These are phyloP conservation scores for Fusarium chlamydosporum DNA, from an alignment of 2,329 filamentous ascomycete species.

Conservation along the genomic window DNA sequence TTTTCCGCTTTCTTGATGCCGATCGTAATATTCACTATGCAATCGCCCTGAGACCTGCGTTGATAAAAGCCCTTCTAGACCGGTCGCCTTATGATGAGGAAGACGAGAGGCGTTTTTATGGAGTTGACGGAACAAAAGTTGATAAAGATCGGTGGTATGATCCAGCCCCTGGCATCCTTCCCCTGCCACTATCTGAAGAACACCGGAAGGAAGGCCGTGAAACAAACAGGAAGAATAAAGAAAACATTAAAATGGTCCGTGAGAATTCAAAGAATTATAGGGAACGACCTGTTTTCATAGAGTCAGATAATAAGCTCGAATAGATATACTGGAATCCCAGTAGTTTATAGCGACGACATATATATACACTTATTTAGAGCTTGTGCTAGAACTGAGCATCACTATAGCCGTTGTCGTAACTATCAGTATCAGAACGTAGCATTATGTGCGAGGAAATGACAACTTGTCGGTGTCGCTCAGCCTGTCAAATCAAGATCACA, in stretches of 20 bases:
- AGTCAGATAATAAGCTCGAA: conserved; percentile 9
- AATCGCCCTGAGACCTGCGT: neutral
- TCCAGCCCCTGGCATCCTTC: neutral
- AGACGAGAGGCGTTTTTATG: neutral
- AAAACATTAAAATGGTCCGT: rapidly evolving
- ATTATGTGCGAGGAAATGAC: too few species aligned
- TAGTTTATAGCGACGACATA: neutral
- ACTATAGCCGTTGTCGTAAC: too few species aligned
- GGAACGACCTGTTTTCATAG: neutral
- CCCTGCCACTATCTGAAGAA: neutral
- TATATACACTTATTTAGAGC: too few species aligned
- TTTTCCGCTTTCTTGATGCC: conserved; percentile 10
- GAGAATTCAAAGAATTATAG: neutral
- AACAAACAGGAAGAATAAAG: neutral
- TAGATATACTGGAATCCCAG: neutral
- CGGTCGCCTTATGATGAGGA: neutral
- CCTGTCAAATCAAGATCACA: too few species aligned
- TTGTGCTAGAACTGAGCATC: too few species aligned
- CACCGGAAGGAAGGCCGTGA: neutral
- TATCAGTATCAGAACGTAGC: too few species aligned
- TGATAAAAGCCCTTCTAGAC: conserved; percentile 8
- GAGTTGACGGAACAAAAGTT: conserved; percentile 3
- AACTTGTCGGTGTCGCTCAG: too few species aligned
- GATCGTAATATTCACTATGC: conserved; percentile 11
- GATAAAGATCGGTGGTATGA: conserved; percentile 6